Conservation (phyloP, 768 basidiomycete species). For the Coprinopsis marcescibilis region DNA sequence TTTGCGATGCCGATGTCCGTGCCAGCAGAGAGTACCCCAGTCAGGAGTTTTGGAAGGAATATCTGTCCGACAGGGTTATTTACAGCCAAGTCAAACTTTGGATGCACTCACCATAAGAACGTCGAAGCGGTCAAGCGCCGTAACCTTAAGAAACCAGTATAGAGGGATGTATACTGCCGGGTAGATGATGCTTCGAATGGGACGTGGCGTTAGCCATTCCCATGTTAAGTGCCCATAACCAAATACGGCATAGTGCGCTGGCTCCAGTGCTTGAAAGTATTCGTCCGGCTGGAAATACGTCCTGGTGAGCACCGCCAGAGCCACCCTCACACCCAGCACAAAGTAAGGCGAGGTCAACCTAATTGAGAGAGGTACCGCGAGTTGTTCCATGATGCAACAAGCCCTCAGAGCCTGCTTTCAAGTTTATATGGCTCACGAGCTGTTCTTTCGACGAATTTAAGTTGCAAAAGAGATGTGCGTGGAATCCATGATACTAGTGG, state of each 20-base stretch:
- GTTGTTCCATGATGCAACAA: no score
- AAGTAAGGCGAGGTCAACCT: not conserved
- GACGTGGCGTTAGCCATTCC: conserved; percentile 79
- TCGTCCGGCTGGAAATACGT: conserved; percentile 98
- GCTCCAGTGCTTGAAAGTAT: conserved; percentile 91
- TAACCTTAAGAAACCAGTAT: conserved; percentile 62
- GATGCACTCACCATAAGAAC: conserved; percentile 53
- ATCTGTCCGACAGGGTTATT: conserved; percentile 42
- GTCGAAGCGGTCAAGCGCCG: conserved; percentile 44
- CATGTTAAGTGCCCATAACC: conserved; percentile 91
- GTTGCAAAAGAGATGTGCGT: no score
- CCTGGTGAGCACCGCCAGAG: conserved; percentile 61
- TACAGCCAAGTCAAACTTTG: not conserved
- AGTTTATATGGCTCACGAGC: no score
- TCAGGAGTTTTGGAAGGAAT: conserved; percentile 65
- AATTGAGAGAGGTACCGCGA: no score
- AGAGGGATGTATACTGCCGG: conserved; percentile 76
- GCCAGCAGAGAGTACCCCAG: conserved; percentile 69
- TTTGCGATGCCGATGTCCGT: conserved; percentile 74
- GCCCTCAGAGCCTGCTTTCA: no score
- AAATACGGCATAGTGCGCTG: conserved; percentile 83
- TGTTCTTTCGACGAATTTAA: no score
- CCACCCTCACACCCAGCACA: conserved; percentile 47
- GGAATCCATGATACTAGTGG: no score
- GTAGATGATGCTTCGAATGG: conserved; percentile 78